phyloP scores from a whole-genome alignment of 2,329 filamentous ascomycete species.

The Simplicillium sp. region DNA sequence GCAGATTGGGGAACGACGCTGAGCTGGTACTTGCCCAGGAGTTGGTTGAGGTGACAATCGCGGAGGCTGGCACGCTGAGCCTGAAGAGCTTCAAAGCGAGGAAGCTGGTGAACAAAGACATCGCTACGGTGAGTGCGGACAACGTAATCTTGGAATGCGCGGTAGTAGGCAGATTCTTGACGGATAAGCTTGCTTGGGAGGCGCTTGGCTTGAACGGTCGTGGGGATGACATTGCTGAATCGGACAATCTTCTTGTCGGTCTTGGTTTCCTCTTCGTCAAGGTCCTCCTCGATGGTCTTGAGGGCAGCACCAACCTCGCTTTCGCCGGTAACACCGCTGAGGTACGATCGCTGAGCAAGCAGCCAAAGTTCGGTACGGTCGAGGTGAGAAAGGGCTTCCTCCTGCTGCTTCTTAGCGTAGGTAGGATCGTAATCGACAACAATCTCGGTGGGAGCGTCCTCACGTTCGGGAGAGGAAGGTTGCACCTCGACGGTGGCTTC shows the following conservation, averaged over 20 bases:
- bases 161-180: constrained; percentile 75
- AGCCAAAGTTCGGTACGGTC: constrained; percentile 86
- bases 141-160: constrained; percentile 70
- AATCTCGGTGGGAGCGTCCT: constrained; percentile 55
- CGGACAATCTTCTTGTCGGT: constrained; percentile 62
- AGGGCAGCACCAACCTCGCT: constrained; percentile 22
- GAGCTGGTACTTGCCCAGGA: constrained; percentile 78
- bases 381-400: constrained; percentile 61
- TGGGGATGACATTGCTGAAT: constrained; percentile 50
- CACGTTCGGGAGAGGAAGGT: constrained; percentile 33
- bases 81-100: constrained; percentile 83
- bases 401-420: constrained; percentile 65
- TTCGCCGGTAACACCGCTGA: constrained; percentile 51
- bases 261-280: constrained; percentile 20
- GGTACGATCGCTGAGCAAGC: constrained; percentile 68
- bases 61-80: constrained; percentile 67
- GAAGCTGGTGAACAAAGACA: constrained; percentile 73
- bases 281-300: constrained; percentile 25
- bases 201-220: constrained; percentile 34
- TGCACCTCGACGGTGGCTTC: constrained; percentile 21
- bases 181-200: constrained; percentile 43
- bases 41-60: constrained; percentile 65
- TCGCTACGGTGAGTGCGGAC: constrained; percentile 59
- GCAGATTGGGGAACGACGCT: constrained; percentile 57
- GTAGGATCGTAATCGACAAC: constrained; percentile 63